Conservation (phyloP, 2,329 filamentous ascomycete species). For the Colletotrichum filicis region DNA sequence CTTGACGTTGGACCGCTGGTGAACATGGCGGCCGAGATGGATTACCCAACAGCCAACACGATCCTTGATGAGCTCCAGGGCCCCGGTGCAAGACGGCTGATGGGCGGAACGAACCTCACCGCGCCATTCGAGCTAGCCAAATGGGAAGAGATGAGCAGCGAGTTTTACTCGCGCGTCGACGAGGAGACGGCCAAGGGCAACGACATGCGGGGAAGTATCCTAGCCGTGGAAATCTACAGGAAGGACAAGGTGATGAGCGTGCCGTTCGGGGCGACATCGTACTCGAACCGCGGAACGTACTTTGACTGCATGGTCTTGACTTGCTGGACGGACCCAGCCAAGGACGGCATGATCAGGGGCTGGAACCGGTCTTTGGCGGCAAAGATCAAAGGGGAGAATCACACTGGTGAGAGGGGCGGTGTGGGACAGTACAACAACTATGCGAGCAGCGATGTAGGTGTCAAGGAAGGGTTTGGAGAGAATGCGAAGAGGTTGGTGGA, state of each 20-base stretch:
- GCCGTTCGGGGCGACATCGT: conserved; percentile 50
- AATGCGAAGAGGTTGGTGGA: conserved; percentile 43
- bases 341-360: conserved; percentile 48
- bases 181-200: conserved; percentile 35
- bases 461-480: conserved; percentile 44
- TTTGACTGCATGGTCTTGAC: conserved; percentile 54
- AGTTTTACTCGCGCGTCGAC: conserved; percentile 42
- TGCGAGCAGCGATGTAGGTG: conserved; percentile 38
- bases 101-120: conserved; percentile 56
- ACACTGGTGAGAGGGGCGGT: conserved; percentile 37
- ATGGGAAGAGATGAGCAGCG: conserved; percentile 43
- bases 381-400: conserved; percentile 40
- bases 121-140: conserved; percentile 51
- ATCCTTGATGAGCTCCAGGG: conserved; percentile 48
- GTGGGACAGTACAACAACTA: conserved; percentile 45
- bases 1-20: conserved; percentile 47
- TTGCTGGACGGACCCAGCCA: conserved; percentile 50
- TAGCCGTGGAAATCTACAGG: conserved; percentile 56
- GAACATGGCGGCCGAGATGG: conserved; percentile 50
- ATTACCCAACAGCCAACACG: conserved; percentile 53
- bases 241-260: conserved; percentile 51
- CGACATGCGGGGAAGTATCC: conserved; percentile 41
- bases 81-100: conserved; percentile 48
- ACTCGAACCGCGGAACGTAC: conserved; percentile 55
- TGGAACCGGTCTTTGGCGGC: conserved; percentile 50